phyloP scores from a whole-genome alignment of 495 filamentous ascomycete genomes.

The Penicillium salamii region DNA sequence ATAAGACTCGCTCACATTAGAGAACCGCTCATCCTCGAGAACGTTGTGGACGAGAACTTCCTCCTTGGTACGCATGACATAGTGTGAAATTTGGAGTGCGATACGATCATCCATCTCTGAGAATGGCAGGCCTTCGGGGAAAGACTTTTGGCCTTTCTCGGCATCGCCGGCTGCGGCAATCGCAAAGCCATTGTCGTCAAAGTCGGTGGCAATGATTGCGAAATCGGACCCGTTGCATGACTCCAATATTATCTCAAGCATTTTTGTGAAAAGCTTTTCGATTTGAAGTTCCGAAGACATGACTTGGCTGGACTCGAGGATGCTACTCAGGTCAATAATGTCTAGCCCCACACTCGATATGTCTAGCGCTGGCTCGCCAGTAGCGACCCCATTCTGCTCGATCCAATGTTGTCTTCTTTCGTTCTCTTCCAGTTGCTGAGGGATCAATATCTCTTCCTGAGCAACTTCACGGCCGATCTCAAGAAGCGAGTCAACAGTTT shows the following conservation, averaged over 20 bases:
- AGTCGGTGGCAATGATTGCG: conserved; percentile 74
- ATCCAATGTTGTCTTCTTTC: conserved; percentile 71
- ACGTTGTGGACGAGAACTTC: conserved; percentile 80
- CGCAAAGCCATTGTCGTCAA: conserved; percentile 66
- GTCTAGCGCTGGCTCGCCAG: conserved; percentile 37
- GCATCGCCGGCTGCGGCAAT: conserved; percentile 74
- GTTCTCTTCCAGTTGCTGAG: conserved; percentile 52
- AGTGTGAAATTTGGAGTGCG: conserved; percentile 75
- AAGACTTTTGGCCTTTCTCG: conserved; percentile 55
- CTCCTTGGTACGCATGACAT: conserved; percentile 80
- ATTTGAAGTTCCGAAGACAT: conserved; percentile 86
- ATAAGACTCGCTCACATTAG: conserved; percentile 72
- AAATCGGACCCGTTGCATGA: conserved; percentile 79
- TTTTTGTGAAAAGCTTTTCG: conserved; percentile 78
- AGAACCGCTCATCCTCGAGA: conserved; percentile 80
- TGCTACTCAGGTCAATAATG: conserved; percentile 84
- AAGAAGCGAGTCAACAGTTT: conserved; percentile 59
- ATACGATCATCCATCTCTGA: conserved; percentile 62
- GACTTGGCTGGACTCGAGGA: conserved; percentile 83
- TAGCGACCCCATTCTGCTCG: conserved; percentile 54
- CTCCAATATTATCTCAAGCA: conserved; percentile 87
- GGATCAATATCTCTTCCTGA: conserved; percentile 40
- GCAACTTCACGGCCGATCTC: conserved; percentile 55
- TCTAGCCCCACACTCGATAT: conserved; percentile 55
- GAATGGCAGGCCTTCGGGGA: conserved; percentile 63